Evolutionary conservation across 2,329 filamentous ascomycete genomes (phyloP), one percentile per base, ranked within the genome.

Genomic region (Aspergillus luchuensis): DNA sequence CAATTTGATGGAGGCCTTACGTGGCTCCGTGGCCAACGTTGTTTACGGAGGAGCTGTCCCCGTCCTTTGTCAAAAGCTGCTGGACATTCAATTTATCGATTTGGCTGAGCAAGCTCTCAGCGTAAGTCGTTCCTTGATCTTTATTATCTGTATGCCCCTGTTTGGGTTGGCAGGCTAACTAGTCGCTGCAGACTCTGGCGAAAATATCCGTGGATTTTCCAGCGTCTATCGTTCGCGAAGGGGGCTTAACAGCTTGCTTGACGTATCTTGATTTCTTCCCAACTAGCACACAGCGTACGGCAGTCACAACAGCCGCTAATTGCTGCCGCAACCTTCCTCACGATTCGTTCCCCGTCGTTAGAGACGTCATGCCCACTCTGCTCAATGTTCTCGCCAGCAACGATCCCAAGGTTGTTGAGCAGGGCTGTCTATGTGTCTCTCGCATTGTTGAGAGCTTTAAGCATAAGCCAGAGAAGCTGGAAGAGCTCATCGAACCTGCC

Each of bases 161-260:
- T 57, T 43, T n/a, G 5, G 49, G 25, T 10, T 8, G 23, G 3
- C 6, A 13, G 56, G 33, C 55, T 58, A 51, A 62, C 60, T 60
- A 4, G 57, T 21, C n/a, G 5, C 50, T 41, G 15, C 66, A 85
- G 83, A 99, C 95, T 0, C 82, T 99, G 56, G 93, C 98, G 74
- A 99, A 98, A 79, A 97, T 99, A 53, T 99, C 95, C 0, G 87
- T 94, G 59, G 95, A 99, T 73, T 99, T 97, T 72, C 95, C 95
- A 1, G 89, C 91, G 4, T 92, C 91, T 58, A 99, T 99, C 68
- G 95, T 99, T 48, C 90, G 93, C 55, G 95, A 98, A 78, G 96
- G 95, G 52, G 95, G 95, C 10, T 82, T 99, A 64, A 96, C 91
- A 1, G 95, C 95, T n/a, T 99, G 95, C 72, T 80, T 99, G 66